A percentile compares a stretch with the other conserved stretches of the same genome.
These are phyloP conservation scores for Exophiala spinifera DNA, from an alignment of 2,329 filamentous ascomycete species.

Conservation along the genomic window DNA sequence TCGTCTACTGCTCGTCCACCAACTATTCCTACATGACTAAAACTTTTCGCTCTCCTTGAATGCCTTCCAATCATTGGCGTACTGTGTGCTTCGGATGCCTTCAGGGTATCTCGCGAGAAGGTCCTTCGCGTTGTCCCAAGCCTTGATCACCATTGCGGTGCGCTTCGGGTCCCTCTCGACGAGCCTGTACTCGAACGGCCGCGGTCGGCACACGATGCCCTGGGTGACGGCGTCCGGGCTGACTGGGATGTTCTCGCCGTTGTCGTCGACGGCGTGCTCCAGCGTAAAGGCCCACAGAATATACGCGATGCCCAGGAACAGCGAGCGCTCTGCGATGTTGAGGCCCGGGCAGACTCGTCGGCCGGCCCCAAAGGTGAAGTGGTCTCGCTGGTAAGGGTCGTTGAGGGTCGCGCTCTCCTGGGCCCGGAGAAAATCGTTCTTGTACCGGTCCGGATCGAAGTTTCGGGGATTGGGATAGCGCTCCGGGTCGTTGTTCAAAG, in stretches of 20 bases:
- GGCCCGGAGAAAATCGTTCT: slow-evolving; percentile 30
- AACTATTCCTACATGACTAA: no score
- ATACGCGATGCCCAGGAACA: slow-evolving; percentile 32
- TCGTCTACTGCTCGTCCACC: no score
- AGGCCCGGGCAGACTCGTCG: slow-evolving; percentile 36
- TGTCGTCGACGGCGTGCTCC: slow-evolving; percentile 24
- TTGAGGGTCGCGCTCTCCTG: slow-evolving; percentile 33
- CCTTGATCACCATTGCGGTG: slow-evolving; percentile 26
- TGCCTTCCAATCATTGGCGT: no score
- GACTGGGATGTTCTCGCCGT: slow-evolving; percentile 36
- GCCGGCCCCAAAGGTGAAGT: slow-evolving; percentile 34
- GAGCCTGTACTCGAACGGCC: slow-evolving; percentile 38
- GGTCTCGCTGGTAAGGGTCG: slow-evolving; percentile 30
- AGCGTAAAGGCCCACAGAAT: slow-evolving; percentile 35
- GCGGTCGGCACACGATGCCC: slow-evolving; percentile 46
- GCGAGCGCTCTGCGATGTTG: slow-evolving; percentile 33
- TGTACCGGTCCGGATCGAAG: slow-evolving; percentile 35
- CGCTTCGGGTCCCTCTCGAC: slow-evolving; percentile 35
- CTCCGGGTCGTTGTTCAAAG: slow-evolving; percentile 31
- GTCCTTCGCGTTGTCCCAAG: slow-evolving; percentile 15
- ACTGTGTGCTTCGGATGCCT: no score
- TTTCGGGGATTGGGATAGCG: slow-evolving; percentile 30
- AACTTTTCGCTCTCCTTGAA: no score
- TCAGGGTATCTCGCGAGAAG: no score
- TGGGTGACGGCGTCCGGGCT: slow-evolving; percentile 42